Evolutionary conservation across 164 flowering plant species (phyloP).

Genomic region (Cinnamomum micranthum): DNA sequence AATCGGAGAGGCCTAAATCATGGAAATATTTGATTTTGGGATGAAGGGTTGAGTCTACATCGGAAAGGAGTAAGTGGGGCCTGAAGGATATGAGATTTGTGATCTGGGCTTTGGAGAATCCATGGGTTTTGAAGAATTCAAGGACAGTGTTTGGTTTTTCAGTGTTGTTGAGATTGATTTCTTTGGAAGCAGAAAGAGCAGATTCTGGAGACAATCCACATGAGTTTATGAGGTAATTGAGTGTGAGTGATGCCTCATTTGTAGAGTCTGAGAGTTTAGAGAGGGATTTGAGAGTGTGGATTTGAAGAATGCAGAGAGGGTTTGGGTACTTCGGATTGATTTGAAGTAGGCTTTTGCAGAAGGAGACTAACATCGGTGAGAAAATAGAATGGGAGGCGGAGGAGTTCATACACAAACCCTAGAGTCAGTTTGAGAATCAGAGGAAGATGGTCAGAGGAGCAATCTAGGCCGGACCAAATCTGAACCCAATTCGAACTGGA

Average conservation of each 20-base stretch:
- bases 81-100: not conserved
- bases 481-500: too few relatives aligned
- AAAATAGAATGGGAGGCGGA: too few relatives aligned
- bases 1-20: constrained; percentile 11
- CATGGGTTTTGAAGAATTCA: not conserved
- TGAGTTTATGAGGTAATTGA: constrained; percentile 7
- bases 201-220: constrained; percentile 8
- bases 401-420: too few relatives aligned
- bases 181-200: constrained; percentile 5
- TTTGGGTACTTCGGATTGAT: not conserved
- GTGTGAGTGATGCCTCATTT: not conserved
- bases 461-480: too few relatives aligned
- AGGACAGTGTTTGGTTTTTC: constrained; percentile 1
- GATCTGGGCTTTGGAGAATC: not conserved
- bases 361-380: too few relatives aligned
- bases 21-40: constrained; percentile 13
- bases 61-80: constrained; percentile 1
- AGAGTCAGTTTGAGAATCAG: too few relatives aligned
- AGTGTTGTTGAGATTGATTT: not conserved
- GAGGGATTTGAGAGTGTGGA: not conserved
- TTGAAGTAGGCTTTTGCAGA: too few relatives aligned
- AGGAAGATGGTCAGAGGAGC: too few relatives aligned
- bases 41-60: constrained; percentile 7
- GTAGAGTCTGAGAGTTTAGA: not conserved
- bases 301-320: not conserved